Evolutionary conservation across 352 stramenopile species (phyloP).

Genomic region (Phytopythium boreale): DNA sequence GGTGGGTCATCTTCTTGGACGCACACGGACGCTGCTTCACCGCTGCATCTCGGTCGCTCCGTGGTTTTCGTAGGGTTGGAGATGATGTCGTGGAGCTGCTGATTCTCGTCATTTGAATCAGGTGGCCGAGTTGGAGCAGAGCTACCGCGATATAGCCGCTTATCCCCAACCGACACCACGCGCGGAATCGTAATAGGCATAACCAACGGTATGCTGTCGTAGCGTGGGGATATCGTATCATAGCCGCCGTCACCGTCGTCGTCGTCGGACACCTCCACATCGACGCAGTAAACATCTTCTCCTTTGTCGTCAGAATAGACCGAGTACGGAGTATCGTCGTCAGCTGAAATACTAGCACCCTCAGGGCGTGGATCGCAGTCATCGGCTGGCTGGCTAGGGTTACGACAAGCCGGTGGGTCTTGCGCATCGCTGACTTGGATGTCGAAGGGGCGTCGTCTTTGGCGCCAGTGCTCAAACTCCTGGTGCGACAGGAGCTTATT

Average conservation of each 20-base stretch:
- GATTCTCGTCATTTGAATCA: neutral
- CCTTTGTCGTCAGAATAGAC: conserved; percentile 21
- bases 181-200: neutral
- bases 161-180: neutral
- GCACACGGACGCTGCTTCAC: neutral
- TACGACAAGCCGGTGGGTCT: neutral
- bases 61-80: neutral
- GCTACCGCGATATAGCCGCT: neutral
- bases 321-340: neutral
- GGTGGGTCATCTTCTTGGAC: conserved; percentile 35
- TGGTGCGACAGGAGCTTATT: conserved; percentile 35
- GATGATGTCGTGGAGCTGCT: neutral
- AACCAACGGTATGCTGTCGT: neutral
- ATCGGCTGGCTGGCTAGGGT: neutral
- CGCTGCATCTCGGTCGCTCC: neutral
- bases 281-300: conserved; percentile 22
- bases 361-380: neutral
- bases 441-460: neutral
- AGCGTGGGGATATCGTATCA: neutral
- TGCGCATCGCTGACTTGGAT: neutral
- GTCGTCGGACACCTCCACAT: conserved; percentile 21
- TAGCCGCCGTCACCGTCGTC: conserved; percentile 4
- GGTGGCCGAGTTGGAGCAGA: neutral
- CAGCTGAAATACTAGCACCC: neutral
- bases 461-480: conserved; percentile 17